Base-by-base conservation (phyloP, 2,329 filamentous ascomycete genomes). In the Aspergillus oerlinghausenensis region DNA sequence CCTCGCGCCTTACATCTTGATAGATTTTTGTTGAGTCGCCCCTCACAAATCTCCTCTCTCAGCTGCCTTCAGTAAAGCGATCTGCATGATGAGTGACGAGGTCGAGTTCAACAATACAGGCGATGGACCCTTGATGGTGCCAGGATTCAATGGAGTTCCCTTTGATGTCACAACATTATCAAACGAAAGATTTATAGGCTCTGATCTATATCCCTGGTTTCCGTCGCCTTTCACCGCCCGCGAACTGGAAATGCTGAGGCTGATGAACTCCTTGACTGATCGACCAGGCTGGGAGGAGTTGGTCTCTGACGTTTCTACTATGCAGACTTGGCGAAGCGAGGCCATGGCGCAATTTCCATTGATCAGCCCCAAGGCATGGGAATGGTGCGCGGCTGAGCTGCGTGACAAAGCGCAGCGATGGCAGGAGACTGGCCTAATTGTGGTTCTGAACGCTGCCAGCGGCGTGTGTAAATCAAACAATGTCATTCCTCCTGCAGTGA, bases 291-390 rank as follows among this genome's bases (percentile, higher is more conserved):
- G 55, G 56, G 26, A 59, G 17, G 26, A 43, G 21, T 26, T 26
- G 1, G 10, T 59, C 28, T 59, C 54, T 32, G 28, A 55, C 2
- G 42, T 19, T 38, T 2, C 17, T 0, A 48, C 45, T 9, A 42
- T 51, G 11, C 9, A 35, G 17, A 49, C 54, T 43, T 60, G 56
- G 59, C 43, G 26, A 23, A 38, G 52, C 45, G 54, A 60, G 5
- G 51, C 51, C 26, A 28, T 54, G 38, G 49, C 14, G 23, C 51
- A 11, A 19, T 45, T 28, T 28, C 45, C 59, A 23, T 28, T 59
- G 10, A 60, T 60, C 17, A 60, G 51, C 43, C 38, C 45, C 4
- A 60, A 59, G 51, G 51, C 59, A 14, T 60, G 59, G 59, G 59
- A 50, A 19, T 60, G 51, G 59, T 60, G 59, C 35, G 49, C 51